Evolutionary conservation across 2,329 filamentous ascomycete species (phyloP).

Genomic region (Alternaria burnsii): DNA sequence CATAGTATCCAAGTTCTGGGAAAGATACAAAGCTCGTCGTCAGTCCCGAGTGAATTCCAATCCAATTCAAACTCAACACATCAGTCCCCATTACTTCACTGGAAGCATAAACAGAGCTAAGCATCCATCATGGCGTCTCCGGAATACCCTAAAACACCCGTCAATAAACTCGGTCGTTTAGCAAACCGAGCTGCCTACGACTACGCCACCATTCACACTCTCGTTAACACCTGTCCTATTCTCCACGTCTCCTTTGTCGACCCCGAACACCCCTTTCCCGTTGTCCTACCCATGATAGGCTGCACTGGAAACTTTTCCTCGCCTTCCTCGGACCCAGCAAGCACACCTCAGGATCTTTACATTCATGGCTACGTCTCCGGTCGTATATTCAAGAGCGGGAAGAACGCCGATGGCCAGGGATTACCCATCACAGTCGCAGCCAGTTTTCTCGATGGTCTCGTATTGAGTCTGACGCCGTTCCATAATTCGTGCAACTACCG

Average conservation of each 20-base stretch:
- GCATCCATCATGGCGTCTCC: slow-evolving; percentile 15
- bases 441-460: slow-evolving; percentile 45
- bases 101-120: background rate
- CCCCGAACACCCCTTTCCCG: slow-evolving; percentile 63
- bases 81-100: background rate
- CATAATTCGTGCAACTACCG: slow-evolving; percentile 51
- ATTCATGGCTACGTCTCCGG: slow-evolving; percentile 52
- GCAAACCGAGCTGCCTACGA: slow-evolving; percentile 48
- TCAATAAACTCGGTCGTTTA: slow-evolving; percentile 41
- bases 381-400: slow-evolving; percentile 66
- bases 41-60: background rate
- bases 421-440: slow-evolving; percentile 6
- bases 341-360: slow-evolving; percentile 50
- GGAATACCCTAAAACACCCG: slow-evolving; percentile 37
- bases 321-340: slow-evolving; percentile 66
- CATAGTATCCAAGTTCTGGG: background rate
- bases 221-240: slow-evolving; percentile 44
- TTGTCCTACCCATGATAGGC: slow-evolving; percentile 52
- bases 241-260: slow-evolving; percentile 50
- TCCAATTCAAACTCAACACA: background rate
- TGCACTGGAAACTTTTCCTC: slow-evolving; percentile 52
- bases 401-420: background rate
- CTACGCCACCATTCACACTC: slow-evolving; percentile 44
- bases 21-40: background rate
- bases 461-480: slow-evolving; percentile 47